phyloP scores from a whole-genome alignment of 495 filamentous ascomycete genomes.

The Xylaria grammica region DNA sequence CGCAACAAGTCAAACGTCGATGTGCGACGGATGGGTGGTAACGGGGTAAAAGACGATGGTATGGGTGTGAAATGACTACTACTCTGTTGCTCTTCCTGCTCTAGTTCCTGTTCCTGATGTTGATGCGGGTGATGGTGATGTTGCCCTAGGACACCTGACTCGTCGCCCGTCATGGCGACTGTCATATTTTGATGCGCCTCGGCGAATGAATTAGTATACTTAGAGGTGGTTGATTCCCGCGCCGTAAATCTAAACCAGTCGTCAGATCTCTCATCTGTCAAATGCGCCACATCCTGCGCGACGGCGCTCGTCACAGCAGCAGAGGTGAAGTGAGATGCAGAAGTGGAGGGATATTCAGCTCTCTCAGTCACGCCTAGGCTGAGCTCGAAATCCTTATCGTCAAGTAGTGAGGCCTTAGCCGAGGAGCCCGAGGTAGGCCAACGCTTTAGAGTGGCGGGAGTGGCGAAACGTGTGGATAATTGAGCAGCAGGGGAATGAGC shows the following conservation, averaged over 20 bases:
- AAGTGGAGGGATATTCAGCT: slow-evolving; percentile 17
- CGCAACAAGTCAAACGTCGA: slow-evolving; percentile 55
- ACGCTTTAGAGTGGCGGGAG: slow-evolving; percentile 29
- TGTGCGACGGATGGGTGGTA: slow-evolving; percentile 58
- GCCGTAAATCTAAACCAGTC: slow-evolving; percentile 43
- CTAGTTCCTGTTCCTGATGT: not conserved
- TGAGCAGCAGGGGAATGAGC: slow-evolving; percentile 20
- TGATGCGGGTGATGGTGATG: no score
- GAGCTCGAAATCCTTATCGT: slow-evolving; percentile 35
- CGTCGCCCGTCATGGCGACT: slow-evolving; percentile 45
- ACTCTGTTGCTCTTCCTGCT: slow-evolving; percentile 7
- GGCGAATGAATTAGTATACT: slow-evolving; percentile 19
- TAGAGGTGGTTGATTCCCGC: slow-evolving; percentile 22
- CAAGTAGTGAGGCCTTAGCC: slow-evolving; percentile 31
- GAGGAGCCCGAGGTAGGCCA: slow-evolving; percentile 31
- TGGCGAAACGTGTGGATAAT: slow-evolving; percentile 14
- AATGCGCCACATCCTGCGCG: slow-evolving; percentile 32
- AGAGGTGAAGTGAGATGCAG: slow-evolving; percentile 26
- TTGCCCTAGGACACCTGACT: slow-evolving; percentile 29
- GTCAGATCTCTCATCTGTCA: slow-evolving; percentile 35
- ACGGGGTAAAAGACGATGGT: slow-evolving; percentile 46
- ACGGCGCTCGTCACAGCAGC: slow-evolving; percentile 27
- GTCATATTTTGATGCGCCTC: slow-evolving; percentile 26
- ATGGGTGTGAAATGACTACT: slow-evolving; percentile 22
- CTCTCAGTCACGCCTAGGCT: slow-evolving; percentile 18